Evolutionary conservation across 495 filamentous ascomycete genomes (phyloP), one percentile per base, ranked within the genome.

Genomic region (Aspergillus coremiiformis): DNA sequence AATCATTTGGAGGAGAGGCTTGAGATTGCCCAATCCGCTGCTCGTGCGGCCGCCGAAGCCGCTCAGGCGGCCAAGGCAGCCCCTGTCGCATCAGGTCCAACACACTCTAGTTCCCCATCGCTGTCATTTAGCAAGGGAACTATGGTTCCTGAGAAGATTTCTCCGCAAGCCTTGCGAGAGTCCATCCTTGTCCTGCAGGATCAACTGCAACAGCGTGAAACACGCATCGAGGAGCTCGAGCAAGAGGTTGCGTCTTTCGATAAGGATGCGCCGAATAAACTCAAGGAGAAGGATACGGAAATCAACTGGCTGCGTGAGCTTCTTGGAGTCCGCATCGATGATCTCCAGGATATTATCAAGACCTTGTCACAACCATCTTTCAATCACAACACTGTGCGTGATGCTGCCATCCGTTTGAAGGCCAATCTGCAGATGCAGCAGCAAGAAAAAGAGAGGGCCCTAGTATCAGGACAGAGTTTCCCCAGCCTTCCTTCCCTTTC

Each of bases 341-440:
- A 98, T 64, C 76, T 98, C 2, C 82, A 90, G 53, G 93, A 98
- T 60, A 90, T 98, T 48, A 90, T 96, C 65, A 76, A 79, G 47
- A 84, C 84, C 11, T 76, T 97, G 26, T 83, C 84, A 8, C 71
- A 82, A 47, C 86, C 90, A 2, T 70, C 76, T 32, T 90, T 86
- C 64, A 83, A 96, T 70, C 76, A 78, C 29, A 78, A 86, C 53
- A 77, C 79, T 14, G 84, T 96, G 49, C 85, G 84, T 54, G 90
- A 97, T 64, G 88, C 90, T 9, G 89, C 90, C 27, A 96, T 96
- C 57, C 84, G 93, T 7, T 80, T 98, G 51, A 90, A 88, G 61
- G 87, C 94, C 17, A 96, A 93, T 59, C 77, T 98, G 15, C 87
- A 97, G 65, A 98, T 98, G 93, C 90, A 97, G 61, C 87, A 88